Conservation (phyloP, 768 basidiomycete genomes). For the Tulasnella sp. region DNA sequence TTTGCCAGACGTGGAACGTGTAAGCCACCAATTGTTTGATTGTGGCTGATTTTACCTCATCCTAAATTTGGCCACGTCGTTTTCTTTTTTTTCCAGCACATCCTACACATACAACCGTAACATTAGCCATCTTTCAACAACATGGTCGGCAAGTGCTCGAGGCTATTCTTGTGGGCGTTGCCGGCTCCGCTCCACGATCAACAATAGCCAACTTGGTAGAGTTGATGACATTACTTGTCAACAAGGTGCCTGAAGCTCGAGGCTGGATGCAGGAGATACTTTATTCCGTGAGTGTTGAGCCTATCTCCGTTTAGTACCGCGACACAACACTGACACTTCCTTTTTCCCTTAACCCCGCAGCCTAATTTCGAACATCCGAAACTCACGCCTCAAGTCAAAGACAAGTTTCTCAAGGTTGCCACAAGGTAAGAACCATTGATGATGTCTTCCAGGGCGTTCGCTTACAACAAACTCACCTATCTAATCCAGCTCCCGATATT, state of each 20-base stretch:
- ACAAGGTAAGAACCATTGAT: conserved; percentile 40
- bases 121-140: conserved; percentile 32
- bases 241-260: conserved; percentile 42
- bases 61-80: no score
- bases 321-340: no score
- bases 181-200: conserved; percentile 71
- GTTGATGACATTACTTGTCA: conserved; percentile 53
- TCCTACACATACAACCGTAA: conserved; percentile 45
- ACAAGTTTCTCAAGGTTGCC: conserved; percentile 60
- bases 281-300: conserved; percentile 43
- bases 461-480: no score
- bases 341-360: conserved; percentile 27
- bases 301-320: neutral
- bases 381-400: conserved; percentile 62
- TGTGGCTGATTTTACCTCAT: no score
- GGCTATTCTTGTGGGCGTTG: conserved; percentile 67
- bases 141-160: conserved; percentile 59
- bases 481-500: conserved; percentile 47
- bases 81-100: conserved; percentile 26
- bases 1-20: neutral
- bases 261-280: conserved; percentile 66
- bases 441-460: neutral
- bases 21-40: no score
- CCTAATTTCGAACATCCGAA: conserved; percentile 60
- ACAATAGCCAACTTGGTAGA: conserved; percentile 76